Evolutionary conservation across 83 land plant genomes (phyloP), one percentile per base, ranked within the genome.

Genomic region (Isoetes engelmannii): DNA sequence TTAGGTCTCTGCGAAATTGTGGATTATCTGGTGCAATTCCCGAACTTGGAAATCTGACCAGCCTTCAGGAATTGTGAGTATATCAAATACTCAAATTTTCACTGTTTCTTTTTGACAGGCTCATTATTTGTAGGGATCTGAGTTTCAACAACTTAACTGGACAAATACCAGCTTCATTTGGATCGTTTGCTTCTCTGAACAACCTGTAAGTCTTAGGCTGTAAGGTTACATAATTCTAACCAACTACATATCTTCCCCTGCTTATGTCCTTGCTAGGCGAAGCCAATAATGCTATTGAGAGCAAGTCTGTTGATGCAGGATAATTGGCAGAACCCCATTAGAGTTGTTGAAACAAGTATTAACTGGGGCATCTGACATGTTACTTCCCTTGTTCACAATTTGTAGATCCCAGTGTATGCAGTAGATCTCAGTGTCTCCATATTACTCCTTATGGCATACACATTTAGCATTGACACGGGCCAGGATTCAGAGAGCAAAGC

Each of bases 71-170:
- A 18, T 18, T 59, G 62, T 59, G 3, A 59, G 62, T 8, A 59
- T 51, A 51, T 51, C 13, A 51, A 12, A 12, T 51, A 17, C 17
- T 51, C 15, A 51, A 12, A 51, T 3, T 15, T 51, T 12, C 1
- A 51, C 17, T 3, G 55, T 51, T 51, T 51, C 15, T 51, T 12
- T 15, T 12, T 51, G 55, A 12, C 55, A 17, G 1, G 55, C 17
- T 12, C 55, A 51, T 51, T 59, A 19, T 59, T 37, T 18, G 55
- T 50, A 68, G 70, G 28, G 70, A 68, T 28, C 64, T 68, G 70
- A 68, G 70, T 28, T 68, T 68, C 70, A 68, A 68, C 28, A 68
- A 68, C 17, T 49, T 68, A 63, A 68, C 70, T 12, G 70, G 70
- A 10, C 7, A 6, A 49, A 68, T 68, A 6, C 70, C 70, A 13